Evolutionary conservation across 345 rosid genomes (phyloP).

Genomic region (Combretum micranthum): DNA sequence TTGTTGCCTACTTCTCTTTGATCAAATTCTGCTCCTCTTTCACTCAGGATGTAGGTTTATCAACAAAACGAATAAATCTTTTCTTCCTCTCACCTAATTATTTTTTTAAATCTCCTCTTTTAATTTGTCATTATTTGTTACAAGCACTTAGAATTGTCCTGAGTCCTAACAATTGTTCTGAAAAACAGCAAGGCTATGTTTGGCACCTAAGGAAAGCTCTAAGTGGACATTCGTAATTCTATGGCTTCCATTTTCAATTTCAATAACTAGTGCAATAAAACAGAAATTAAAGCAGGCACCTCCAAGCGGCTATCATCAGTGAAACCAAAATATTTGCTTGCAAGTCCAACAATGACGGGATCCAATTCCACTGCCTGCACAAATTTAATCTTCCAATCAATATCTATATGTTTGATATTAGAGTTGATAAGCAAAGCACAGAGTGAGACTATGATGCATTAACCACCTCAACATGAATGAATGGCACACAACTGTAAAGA

Average conservation of each 20-base stretch:
- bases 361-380: conserved; percentile 89
- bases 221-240: background rate
- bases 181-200: no score
- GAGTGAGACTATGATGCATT: background rate
- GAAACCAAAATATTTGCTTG: conserved; percentile 69
- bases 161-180: no score
- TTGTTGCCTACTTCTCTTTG: no score
- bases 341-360: conserved; percentile 46
- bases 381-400: background rate
- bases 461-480: conserved; percentile 62
- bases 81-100: no score
- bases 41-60: no score
- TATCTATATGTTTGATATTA: conserved; percentile 3
- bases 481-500: conserved; percentile 61
- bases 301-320: conserved; percentile 45
- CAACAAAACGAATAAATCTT: no score
- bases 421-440: conserved; percentile 8
- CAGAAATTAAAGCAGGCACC: conserved; percentile 35
- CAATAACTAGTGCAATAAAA: background rate
- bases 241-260: background rate
- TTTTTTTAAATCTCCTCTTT: no score
- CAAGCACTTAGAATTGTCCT: no score
- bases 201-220: background rate
- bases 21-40: no score
- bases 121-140: no score